These are phyloP conservation scores for Talaromyces sp. DNA, from an alignment of 2,329 filamentous ascomycete species.

Conservation along the genomic window DNA sequence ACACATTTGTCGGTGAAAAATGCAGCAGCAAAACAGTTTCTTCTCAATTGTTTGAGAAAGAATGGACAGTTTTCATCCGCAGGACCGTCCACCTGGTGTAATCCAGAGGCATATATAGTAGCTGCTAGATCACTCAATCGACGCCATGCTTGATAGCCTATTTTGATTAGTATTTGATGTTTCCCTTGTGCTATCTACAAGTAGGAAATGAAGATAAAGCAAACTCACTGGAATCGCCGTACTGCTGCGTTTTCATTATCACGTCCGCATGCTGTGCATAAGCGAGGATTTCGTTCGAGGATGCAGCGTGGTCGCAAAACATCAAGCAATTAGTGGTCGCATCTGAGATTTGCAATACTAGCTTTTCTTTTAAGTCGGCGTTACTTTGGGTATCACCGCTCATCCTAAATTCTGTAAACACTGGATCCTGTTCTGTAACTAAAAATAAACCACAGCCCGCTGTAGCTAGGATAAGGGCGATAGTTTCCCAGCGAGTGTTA, in stretches of 20 bases:
- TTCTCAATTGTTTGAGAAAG: slow-evolving; percentile 28
- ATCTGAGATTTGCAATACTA: slow-evolving; percentile 32
- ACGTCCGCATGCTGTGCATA: slow-evolving; percentile 36
- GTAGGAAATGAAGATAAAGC: neutral
- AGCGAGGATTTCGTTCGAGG: slow-evolving; percentile 33
- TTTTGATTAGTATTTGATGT: slow-evolving; percentile 9
- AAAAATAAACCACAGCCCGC: slow-evolving; percentile 35
- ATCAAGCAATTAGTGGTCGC: slow-evolving; percentile 33
- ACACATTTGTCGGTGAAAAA: slow-evolving; percentile 29
- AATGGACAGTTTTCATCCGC: slow-evolving; percentile 28
- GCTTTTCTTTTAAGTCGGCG: slow-evolving; percentile 26
- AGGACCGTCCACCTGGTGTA: slow-evolving; percentile 38
- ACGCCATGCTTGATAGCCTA: slow-evolving; percentile 22
- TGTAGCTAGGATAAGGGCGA: slow-evolving; percentile 37
- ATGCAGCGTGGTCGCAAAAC: slow-evolving; percentile 33
- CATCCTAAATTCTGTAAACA: slow-evolving; percentile 22
- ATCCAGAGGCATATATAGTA: slow-evolving; percentile 19
- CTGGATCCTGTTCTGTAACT: slow-evolving; percentile 30
- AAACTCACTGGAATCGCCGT: slow-evolving; percentile 34
- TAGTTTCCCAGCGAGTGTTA: slow-evolving; percentile 25
- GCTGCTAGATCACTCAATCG: slow-evolving; percentile 22
- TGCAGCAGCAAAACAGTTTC: slow-evolving; percentile 26
- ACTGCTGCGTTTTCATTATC: slow-evolving; percentile 33
- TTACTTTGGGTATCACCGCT: slow-evolving; percentile 8
- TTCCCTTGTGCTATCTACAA: neutral